These are phyloP conservation scores for Vitis cinerea DNA, from an alignment of 164 flowering plant genomes.

Conservation along the genomic window DNA sequence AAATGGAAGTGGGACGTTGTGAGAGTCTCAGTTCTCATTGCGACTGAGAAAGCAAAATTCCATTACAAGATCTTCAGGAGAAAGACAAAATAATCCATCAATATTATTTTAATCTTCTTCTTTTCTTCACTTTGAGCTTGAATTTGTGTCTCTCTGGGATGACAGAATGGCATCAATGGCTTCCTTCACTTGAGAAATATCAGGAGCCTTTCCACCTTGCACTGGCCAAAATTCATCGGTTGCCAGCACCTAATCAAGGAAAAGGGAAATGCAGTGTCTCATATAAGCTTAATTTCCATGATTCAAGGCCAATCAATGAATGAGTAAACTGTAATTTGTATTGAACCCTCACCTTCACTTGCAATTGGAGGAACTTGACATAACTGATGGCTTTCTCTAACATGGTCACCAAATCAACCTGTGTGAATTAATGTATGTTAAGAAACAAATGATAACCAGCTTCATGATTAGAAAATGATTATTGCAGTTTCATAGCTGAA, in stretches of 20 bases:
- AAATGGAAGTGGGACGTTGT: background rate
- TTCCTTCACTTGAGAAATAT: constrained; percentile 86
- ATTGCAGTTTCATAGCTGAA: background rate
- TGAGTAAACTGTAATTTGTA: background rate
- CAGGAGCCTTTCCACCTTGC: constrained; percentile 92
- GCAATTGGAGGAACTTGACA: constrained; percentile 94
- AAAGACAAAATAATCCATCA: background rate
- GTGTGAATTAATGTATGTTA: background rate
- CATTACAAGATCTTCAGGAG: constrained; percentile 5
- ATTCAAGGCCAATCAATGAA: background rate
- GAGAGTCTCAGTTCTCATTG: background rate
- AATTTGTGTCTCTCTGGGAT: constrained; percentile 56
- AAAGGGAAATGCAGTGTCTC: no score
- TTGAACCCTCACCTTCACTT: constrained; percentile 68
- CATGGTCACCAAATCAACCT: constrained; percentile 98
- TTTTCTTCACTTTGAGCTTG: constrained; percentile 40
- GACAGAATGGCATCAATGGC: constrained; percentile 91
- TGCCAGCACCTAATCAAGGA: constrained; percentile 67
- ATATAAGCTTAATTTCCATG: no score
- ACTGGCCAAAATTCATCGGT: constrained; percentile 97
- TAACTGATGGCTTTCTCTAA: constrained; percentile 90
- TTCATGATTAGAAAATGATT: no score
- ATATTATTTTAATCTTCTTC: background rate
- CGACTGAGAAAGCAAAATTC: background rate
- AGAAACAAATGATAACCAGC: background rate